A percentile compares a stretch with the other conserved stretches of the same genome.
phyloP scores from a whole-genome alignment of 305 asterid genomes.

The Solanum hybrid region DNA sequence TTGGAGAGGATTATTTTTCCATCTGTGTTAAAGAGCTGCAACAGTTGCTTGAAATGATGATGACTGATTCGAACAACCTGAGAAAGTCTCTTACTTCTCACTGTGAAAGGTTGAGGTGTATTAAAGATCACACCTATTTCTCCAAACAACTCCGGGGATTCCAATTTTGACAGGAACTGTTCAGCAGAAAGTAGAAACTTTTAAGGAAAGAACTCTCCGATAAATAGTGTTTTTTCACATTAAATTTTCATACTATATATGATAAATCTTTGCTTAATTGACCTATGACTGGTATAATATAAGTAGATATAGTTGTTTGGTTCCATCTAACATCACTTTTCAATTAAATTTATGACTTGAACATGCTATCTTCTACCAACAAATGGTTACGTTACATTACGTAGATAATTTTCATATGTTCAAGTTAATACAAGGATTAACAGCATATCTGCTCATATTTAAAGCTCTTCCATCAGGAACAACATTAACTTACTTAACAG shows the following conservation, averaged over 20 bases:
- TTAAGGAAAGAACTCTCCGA: neutral
- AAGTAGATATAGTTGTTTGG: neutral
- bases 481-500: neutral
- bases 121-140: constrained; percentile 87
- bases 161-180: constrained; percentile 61
- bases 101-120: constrained; percentile 83
- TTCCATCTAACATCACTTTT: neutral
- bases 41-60: constrained; percentile 84
- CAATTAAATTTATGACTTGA: neutral
- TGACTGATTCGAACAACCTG: constrained; percentile 90
- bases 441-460: neutral
- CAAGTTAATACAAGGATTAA: neutral
- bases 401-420: neutral
- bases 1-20: constrained; percentile 59
- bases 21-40: constrained; percentile 55
- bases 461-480: neutral
- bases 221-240: neutral
- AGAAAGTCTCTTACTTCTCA: constrained; percentile 79
- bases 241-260: neutral
- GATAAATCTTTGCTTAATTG: neutral
- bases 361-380: neutral
- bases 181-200: constrained; percentile 7
- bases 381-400: no score
- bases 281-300: neutral
- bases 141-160: constrained; percentile 62